Conservation (phyloP, 2,329 filamentous ascomycete genomes). For the Clarireedia monteithiana region DNA sequence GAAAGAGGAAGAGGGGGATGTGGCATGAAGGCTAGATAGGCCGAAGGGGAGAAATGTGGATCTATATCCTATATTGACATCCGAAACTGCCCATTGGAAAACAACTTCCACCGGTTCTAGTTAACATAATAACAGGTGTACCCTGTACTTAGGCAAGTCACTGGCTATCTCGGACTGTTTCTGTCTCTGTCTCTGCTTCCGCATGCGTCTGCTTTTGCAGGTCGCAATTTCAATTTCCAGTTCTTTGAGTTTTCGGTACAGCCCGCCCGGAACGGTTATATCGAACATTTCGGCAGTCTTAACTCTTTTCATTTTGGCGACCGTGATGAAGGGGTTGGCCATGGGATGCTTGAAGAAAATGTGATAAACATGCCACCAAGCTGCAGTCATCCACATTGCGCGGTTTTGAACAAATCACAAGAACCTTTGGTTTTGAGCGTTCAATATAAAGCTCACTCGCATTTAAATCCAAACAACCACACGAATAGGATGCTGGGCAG, state of each 20-base stretch:
- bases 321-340: background rate
- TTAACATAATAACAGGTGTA: background rate
- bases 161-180: background rate
- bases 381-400: conserved; percentile 8
- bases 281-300: background rate
- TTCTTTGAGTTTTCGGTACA: conserved; percentile 2
- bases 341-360: conserved; percentile 6
- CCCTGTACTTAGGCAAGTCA: background rate
- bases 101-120: too few relatives aligned
- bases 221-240: background rate
- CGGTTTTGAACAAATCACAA: conserved; percentile 6
- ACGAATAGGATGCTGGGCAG: conserved; percentile 3
- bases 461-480: background rate
- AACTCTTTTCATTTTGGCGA: background rate
- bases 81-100: background rate
- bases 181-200: background rate
- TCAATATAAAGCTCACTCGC: background rate
- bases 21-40: background rate
- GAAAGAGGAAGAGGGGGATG: background rate
- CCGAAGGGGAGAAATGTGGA: background rate
- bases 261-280: conserved; percentile 5
- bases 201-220: background rate
- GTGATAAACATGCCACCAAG: conserved; percentile 9
- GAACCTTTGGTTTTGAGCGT: conserved; percentile 3
- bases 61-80: background rate